Conservation (phyloP, 2,329 filamentous ascomycete genomes). For the Emmonsia crescens region DNA sequence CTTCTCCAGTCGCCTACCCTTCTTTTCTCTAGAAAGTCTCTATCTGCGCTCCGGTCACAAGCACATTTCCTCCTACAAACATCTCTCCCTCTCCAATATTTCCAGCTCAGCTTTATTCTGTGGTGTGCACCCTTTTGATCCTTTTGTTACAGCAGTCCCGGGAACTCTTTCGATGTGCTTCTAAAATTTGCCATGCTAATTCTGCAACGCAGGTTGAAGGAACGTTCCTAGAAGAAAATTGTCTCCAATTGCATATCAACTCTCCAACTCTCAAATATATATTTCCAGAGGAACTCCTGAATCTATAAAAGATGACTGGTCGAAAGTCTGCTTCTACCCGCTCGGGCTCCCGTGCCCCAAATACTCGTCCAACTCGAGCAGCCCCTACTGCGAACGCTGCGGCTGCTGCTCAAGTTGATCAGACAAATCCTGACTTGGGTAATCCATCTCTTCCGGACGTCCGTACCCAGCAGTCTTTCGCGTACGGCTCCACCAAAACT, state of each 20-base stretch:
- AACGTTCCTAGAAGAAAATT: neutral
- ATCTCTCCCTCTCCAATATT: neutral
- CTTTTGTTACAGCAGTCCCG: neutral
- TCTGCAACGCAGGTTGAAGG: neutral
- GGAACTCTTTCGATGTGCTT: neutral
- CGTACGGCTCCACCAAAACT: slow-evolving; percentile 29
- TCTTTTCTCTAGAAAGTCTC: neutral
- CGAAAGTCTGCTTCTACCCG: neutral
- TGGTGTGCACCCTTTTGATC: neutral
- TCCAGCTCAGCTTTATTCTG: neutral
- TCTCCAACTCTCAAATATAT: neutral
- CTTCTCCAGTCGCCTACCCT: neutral
- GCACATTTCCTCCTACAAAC: neutral
- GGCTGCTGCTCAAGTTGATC: neutral
- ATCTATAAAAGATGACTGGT: slow-evolving; percentile 1
- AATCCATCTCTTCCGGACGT: slow-evolving; percentile 27
- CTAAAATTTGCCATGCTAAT: neutral
- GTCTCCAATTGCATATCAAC: neutral
- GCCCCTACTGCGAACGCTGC: neutral
- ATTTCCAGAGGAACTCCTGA: neutral
- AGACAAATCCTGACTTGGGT: slow-evolving; percentile 11
- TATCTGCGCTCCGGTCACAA: neutral
- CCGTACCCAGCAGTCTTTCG: slow-evolving; percentile 30
- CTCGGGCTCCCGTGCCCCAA: neutral
- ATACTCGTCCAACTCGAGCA: neutral